These are phyloP conservation scores for Emericellopsis atlantica DNA, from an alignment of 2,329 filamentous ascomycete species.

Conservation along the genomic window DNA sequence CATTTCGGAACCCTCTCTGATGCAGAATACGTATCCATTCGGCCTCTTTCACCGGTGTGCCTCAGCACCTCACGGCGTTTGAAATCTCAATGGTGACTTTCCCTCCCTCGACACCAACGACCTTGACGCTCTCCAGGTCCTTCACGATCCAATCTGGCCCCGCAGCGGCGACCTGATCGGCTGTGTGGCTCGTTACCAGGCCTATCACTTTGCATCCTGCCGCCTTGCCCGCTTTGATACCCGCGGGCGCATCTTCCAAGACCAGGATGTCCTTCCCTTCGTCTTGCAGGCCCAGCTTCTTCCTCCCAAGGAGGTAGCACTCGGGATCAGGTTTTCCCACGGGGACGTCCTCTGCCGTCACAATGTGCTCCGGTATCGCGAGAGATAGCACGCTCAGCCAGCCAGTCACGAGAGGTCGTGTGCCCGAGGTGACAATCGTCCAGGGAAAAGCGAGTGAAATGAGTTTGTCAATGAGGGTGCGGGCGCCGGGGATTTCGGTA, in stretches of 20 bases:
- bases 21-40: background rate
- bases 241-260: conserved; percentile 80
- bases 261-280: conserved; percentile 50
- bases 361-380: conserved; percentile 50
- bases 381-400: conserved; percentile 60
- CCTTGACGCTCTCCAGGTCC: conserved; percentile 62
- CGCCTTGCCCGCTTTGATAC: conserved; percentile 70
- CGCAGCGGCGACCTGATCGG: conserved; percentile 58
- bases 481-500: conserved; percentile 73
- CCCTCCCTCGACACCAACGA: conserved; percentile 45
- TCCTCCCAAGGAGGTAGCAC: conserved; percentile 59
- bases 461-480: conserved; percentile 55
- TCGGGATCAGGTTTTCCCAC: conserved; percentile 67
- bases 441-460: conserved; percentile 54
- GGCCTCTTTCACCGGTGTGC: too few relatives aligned
- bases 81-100: conserved; percentile 54
- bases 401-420: conserved; percentile 51
- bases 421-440: conserved; percentile 78
- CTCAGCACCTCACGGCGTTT: conserved; percentile 36
- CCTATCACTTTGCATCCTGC: conserved; percentile 78
- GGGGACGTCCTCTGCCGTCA: conserved; percentile 64
- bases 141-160: conserved; percentile 80
- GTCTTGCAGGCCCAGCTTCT: conserved; percentile 41
- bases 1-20: background rate
- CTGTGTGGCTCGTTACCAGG: conserved; percentile 72